Evolutionary conservation across 2,329 filamentous ascomycete species (phyloP).

Genomic region (Phaeoacremonium minimum): DNA sequence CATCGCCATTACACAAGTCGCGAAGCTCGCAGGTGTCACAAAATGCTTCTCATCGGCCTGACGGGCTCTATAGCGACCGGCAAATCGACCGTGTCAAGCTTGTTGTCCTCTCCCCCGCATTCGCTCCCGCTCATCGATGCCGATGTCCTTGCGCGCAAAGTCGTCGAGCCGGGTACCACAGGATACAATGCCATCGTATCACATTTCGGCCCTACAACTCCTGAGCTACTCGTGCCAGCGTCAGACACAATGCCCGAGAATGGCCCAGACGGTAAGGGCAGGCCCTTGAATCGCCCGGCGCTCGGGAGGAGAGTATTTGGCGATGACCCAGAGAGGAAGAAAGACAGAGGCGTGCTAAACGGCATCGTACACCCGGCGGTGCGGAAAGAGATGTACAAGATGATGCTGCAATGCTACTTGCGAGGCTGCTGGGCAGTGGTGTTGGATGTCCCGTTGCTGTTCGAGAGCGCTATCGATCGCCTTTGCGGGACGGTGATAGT

Average conservation of each 20-base stretch:
- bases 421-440: slow-evolving; percentile 83
- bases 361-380: slow-evolving; percentile 91
- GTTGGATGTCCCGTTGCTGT: slow-evolving; percentile 86
- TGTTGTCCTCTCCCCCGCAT: slow-evolving; percentile 78
- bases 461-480: slow-evolving; percentile 81
- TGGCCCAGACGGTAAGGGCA: slow-evolving; percentile 57
- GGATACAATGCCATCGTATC: slow-evolving; percentile 80
- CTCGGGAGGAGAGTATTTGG: slow-evolving; percentile 87
- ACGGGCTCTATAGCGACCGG: slow-evolving; percentile 97
- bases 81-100: slow-evolving; percentile 88
- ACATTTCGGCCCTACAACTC: slow-evolving; percentile 77
- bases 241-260: slow-evolving; percentile 46
- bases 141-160: slow-evolving; percentile 85
- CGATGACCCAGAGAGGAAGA: slow-evolving; percentile 61
- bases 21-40: slow-evolving; percentile 4
- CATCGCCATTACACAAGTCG: neutral
- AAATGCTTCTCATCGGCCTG: slow-evolving; percentile 93
- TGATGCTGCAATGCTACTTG: slow-evolving; percentile 69
- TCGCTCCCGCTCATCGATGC: slow-evolving; percentile 89
- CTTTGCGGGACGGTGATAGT: slow-evolving; percentile 84
- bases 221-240: slow-evolving; percentile 71
- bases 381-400: slow-evolving; percentile 72
- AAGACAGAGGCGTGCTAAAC: slow-evolving; percentile 76
- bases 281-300: slow-evolving; percentile 79
- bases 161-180: slow-evolving; percentile 85